Base-by-base conservation (phyloP, 495 filamentous ascomycete species). In the Penicillium herquei region DNA sequence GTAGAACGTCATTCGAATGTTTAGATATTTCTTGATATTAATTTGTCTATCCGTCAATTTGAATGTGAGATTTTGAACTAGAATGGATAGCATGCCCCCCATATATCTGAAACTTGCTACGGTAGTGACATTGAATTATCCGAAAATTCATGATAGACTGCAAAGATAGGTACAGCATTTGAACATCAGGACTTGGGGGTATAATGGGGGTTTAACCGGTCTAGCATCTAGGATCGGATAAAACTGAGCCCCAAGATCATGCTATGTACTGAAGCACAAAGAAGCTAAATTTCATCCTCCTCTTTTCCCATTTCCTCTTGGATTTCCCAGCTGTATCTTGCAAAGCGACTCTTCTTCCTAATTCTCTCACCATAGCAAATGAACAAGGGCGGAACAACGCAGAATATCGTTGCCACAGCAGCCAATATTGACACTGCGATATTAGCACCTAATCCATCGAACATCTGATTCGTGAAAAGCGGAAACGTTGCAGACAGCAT, bases 381-480 rank as follows among this genome's bases (percentile, higher is more conserved):
- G 35, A 81, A 75, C 17, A 80, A 51, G 7, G 72, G 68, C 3
- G 78, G 78, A 1, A 71, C 66, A 7, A 69, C 55, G 54, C 78
- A 80, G 47, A 78, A 80, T 0, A 76, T 31, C 0, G 75, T 75
- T 8, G 78, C 78, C 1, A 81, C 30, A 3, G 61, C 58, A 0
- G 77, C 79, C 31, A 82, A 57, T 10, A 84, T 53, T 1, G 72
- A 74, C n/a, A 73, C 55, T 0, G 74, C 78, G 21, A 70, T 42
- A 47, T 82, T 84, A 0, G 74, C 59, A 0, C 74, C 75, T 30
- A 84, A 40, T 0, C 53, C 58, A 13, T 47, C 31, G 56, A 78
- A 81, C 72, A 82, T 75, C 46, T 75, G 66, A 7, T 55, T 59
- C 0, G 71, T 75, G 44, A 82, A 74, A 0, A 82, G 67, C 1